Conservation (phyloP, 2,329 filamentous ascomycete genomes). For the Apiospora arundinis region DNA sequence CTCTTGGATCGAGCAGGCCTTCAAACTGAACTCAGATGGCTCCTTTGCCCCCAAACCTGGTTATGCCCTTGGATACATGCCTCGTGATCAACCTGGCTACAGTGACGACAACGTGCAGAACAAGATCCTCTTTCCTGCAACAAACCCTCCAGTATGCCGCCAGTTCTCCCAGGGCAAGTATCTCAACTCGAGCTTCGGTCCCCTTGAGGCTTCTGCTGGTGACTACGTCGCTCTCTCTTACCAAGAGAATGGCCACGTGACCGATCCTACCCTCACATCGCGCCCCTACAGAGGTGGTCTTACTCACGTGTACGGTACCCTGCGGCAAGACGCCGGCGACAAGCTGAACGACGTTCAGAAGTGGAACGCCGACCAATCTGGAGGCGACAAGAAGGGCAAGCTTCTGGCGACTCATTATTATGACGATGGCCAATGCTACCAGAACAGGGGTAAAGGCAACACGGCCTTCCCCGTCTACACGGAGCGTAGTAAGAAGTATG, state of each 20-base stretch:
- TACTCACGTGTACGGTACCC: conserved; percentile 78
- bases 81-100: conserved; percentile 62
- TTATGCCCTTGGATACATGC: conserved; percentile 74
- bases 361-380: conserved; percentile 82
- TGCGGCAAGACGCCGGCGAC: conserved; percentile 53
- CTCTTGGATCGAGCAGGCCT: conserved; percentile 82
- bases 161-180: conserved; percentile 64
- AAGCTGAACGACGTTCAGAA: conserved; percentile 65
- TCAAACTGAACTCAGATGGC: conserved; percentile 74
- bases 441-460: conserved; percentile 67
- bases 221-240: conserved; percentile 72
- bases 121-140: conserved; percentile 58
- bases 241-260: conserved; percentile 80
- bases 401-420: conserved; percentile 81
- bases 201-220: conserved; percentile 63
- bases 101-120: conserved; percentile 65
- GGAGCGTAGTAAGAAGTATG: conserved; percentile 59
- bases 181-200: conserved; percentile 63
- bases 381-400: conserved; percentile 78
- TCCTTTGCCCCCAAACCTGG: conserved; percentile 74
- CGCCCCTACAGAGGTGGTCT: conserved; percentile 66
- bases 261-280: conserved; percentile 36
- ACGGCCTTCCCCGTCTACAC: conserved; percentile 54
- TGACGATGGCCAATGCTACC: conserved; percentile 91
- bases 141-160: conserved; percentile 62